Conservation (phyloP, 2,329 filamentous ascomycete genomes). For the Huntiella savannae region DNA sequence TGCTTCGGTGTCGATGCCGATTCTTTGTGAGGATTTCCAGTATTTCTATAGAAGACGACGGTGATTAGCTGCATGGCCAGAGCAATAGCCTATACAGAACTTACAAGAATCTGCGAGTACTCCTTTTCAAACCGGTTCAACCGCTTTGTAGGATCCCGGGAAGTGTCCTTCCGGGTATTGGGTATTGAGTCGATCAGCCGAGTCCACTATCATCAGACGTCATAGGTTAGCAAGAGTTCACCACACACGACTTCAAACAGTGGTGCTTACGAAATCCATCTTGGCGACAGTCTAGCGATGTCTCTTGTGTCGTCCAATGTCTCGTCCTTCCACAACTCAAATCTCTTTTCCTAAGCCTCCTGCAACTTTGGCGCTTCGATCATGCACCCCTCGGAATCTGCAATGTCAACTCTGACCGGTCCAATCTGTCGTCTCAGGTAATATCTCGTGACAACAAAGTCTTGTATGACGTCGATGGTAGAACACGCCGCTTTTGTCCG, state of each 20-base stretch:
- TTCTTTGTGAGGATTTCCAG: constrained; percentile 43
- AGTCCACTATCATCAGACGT: constrained; percentile 33
- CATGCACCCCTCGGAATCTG: too few relatives aligned
- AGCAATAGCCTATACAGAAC: constrained; percentile 12
- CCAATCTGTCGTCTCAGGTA: too few relatives aligned
- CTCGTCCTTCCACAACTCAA: too few relatives aligned
- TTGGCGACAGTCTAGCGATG: not conserved
- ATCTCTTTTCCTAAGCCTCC: too few relatives aligned
- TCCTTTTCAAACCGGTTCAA: constrained; percentile 49
- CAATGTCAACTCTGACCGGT: too few relatives aligned
- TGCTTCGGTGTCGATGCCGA: constrained; percentile 39
- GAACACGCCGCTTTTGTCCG: not conserved
- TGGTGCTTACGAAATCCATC: constrained; percentile 6
- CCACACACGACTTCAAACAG: not conserved
- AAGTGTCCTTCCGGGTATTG: constrained; percentile 39
- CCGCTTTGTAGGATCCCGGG: constrained; percentile 43
- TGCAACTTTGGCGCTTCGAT: too few relatives aligned
- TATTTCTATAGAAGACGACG: constrained; percentile 17
- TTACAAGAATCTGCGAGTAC: constrained; percentile 42
- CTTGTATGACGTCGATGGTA: too few relatives aligned
- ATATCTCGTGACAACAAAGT: too few relatives aligned
- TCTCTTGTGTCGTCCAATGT: too few relatives aligned
- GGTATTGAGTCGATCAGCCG: constrained; percentile 44
- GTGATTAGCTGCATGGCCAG: not conserved
- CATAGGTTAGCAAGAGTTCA: not conserved